Base-by-base conservation (phyloP, 2,329 filamentous ascomycete species). In the Fusarium solani-melongenae region DNA sequence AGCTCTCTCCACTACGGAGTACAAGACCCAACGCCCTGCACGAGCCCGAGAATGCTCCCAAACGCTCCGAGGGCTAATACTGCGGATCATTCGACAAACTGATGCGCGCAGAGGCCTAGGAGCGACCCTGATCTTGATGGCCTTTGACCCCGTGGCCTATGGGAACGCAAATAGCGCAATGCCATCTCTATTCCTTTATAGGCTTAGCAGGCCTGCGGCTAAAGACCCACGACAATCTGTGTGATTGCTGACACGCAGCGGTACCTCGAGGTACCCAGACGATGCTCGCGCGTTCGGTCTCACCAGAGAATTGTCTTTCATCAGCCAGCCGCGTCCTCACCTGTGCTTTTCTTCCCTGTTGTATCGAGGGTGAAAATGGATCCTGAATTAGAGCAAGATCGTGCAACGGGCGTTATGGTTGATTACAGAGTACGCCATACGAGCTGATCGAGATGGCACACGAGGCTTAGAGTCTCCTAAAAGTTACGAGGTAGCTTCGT, bases 221-320 rank as follows among this genome's bases (percentile, higher is more conserved):
- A 69, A 65, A 66, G 56, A 69, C 58, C 46, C 67, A 70, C 65
- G 67, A 63, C 36, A 64, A 67, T 66, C 58, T 51, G 62, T 38
- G 64, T 60, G 67, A 63, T 72, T 76, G 67, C 65, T 78, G 69
- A 75, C 67, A 77, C 59, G 58, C 62, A 75, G 60, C 24, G 69
- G 69, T 75, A 75, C 76, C 60, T 75, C 14, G 22, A 41, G 70
- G 63, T 72, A 78, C 77, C 46, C 68, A 14, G 33, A 53, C 27
- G 22, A n/a, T 20, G 20, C 22, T 33, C 24, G 46, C 58, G 24
- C 20, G 15, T 20, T 15, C 22, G 8, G 31, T 27, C 15, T 33
- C 34, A 34, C 46, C 53, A 46, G 31, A 24, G 46, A 58, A 44
- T 15, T 38, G 55, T 46, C 31, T 39, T 20, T 58, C 39, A 58